A percentile compares a stretch with the other conserved stretches of the same genome.
phyloP scores from a whole-genome alignment of 2,329 filamentous ascomycete species.

The Amauroascus verrucosus region DNA sequence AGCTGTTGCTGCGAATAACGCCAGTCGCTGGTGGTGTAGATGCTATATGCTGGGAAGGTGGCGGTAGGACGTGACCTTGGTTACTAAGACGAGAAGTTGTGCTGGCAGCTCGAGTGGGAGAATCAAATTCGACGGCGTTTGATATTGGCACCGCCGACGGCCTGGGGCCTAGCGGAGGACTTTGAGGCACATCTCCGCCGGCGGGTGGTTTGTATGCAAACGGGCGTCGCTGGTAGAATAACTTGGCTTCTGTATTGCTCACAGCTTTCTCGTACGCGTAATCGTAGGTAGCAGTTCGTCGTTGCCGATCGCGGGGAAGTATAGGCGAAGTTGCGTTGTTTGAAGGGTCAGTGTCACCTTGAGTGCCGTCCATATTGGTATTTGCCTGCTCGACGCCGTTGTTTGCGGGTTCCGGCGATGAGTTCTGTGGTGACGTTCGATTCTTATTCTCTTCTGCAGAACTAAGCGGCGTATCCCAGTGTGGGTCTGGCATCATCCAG shows the following conservation, averaged over 20 bases:
- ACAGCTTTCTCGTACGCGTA: constrained; percentile 88
- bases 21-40: constrained; percentile 17
- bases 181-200: constrained; percentile 30
- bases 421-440: neutral
- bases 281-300: constrained; percentile 81
- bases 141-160: constrained; percentile 18
- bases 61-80: constrained; percentile 13
- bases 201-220: constrained; percentile 45
- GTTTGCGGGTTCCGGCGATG: neutral
- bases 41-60: constrained; percentile 14
- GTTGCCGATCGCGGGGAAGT: constrained; percentile 38
- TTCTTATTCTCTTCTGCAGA: neutral
- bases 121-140: constrained; percentile 13
- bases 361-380: constrained; percentile 1
- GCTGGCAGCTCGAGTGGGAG: constrained; percentile 20
- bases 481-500: neutral
- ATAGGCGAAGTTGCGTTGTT: constrained; percentile 18
- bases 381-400: neutral
- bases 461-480: neutral
- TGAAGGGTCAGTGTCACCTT: constrained; percentile 10
- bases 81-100: constrained; percentile 19
- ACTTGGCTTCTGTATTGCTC: constrained; percentile 86
- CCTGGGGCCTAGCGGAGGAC: constrained; percentile 28
- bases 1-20: constrained; percentile 20
- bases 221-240: constrained; percentile 82